phyloP scores from a whole-genome alignment of 2,329 filamentous ascomycete species.

The Raffaelea deltoideospora region DNA sequence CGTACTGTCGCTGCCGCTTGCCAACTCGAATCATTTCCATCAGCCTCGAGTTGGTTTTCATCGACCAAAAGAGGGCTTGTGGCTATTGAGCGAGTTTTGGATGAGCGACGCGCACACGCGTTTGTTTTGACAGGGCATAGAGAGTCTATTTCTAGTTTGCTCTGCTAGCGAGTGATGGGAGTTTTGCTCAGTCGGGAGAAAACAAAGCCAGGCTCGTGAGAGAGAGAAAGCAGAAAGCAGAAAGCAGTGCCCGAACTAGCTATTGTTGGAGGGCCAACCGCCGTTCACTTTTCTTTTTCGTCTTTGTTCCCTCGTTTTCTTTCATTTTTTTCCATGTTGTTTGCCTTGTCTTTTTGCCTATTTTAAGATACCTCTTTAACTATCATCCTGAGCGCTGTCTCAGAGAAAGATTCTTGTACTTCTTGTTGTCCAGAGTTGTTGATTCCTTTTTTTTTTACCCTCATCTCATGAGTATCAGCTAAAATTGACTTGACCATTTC shows the following conservation, averaged over 20 bases:
- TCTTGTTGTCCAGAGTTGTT: constrained; percentile 1
- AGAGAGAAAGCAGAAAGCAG: not conserved
- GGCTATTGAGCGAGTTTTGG: too few species aligned
- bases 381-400: constrained; percentile 1
- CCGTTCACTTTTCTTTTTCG: not conserved
- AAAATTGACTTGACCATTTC: constrained; percentile 12
- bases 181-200: not conserved
- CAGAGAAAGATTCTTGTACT: constrained; percentile 7
- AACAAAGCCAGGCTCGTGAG: constrained; percentile 2
- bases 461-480: constrained; percentile 8
- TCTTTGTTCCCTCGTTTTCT: not conserved
- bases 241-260: too few species aligned
- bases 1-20: too few species aligned
- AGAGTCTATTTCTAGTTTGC: too few species aligned
- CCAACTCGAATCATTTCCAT: too few species aligned
- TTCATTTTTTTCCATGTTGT: constrained; percentile 1
- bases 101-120: too few species aligned
- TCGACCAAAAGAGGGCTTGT: too few species aligned
- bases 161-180: too few species aligned
- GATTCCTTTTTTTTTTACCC: constrained; percentile 1
- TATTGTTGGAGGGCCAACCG: constrained; percentile 5
- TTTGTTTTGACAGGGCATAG: too few species aligned
- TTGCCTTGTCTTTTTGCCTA: not conserved
- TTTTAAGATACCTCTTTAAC: constrained; percentile 1
- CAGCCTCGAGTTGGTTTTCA: too few species aligned